A percentile compares a stretch with the other conserved stretches of the same genome.
Evolutionary conservation across 2,329 filamentous ascomycete species (phyloP).

Genomic region (Neonectria magnoliae): DNA sequence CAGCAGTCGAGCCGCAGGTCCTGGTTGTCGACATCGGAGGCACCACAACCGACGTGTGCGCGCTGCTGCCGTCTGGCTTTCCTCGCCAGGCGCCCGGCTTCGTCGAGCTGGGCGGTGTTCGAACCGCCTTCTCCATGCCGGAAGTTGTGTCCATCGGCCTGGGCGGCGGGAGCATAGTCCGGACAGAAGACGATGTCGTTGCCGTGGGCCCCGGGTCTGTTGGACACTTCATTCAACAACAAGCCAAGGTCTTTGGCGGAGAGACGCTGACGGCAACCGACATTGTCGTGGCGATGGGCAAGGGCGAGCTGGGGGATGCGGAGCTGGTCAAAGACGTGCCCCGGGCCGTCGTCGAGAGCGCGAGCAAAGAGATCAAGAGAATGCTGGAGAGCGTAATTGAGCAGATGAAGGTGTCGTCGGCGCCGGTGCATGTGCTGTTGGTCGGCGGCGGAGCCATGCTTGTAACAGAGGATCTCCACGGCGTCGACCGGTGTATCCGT

Average conservation of each 20-base stretch:
- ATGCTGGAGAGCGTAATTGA: conserved; percentile 64
- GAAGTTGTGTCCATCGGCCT: conserved; percentile 66
- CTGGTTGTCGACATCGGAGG: conserved; percentile 69
- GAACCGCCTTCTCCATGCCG: conserved; percentile 68
- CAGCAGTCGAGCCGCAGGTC: conserved; percentile 42
- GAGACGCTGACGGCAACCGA: conserved; percentile 63
- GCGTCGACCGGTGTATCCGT: conserved; percentile 60
- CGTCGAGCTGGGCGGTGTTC: conserved; percentile 66
- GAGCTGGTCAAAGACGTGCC: conserved; percentile 43
- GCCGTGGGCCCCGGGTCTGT: conserved; percentile 67
- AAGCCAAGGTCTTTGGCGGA: conserved; percentile 64
- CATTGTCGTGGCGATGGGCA: conserved; percentile 54
- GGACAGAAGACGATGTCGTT: conserved; percentile 36
- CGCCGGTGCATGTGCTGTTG: conserved; percentile 61
- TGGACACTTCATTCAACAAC: conserved; percentile 58
- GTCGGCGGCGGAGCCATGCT: conserved; percentile 68
- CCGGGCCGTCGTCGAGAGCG: conserved; percentile 29
- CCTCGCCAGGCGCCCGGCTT: conserved; percentile 68
- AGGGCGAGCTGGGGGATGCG: conserved; percentile 44
- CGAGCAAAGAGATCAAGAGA: conserved; percentile 51
- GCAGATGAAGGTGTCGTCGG: conserved; percentile 65
- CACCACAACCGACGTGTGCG: conserved; percentile 69
- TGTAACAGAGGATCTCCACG: conserved; percentile 57
- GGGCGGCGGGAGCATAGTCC: conserved; percentile 60
- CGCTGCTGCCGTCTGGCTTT: conserved; percentile 66